These are phyloP conservation scores for Rosa hybrid DNA, from an alignment of 331 rosid genomes.

Conservation along the genomic window DNA sequence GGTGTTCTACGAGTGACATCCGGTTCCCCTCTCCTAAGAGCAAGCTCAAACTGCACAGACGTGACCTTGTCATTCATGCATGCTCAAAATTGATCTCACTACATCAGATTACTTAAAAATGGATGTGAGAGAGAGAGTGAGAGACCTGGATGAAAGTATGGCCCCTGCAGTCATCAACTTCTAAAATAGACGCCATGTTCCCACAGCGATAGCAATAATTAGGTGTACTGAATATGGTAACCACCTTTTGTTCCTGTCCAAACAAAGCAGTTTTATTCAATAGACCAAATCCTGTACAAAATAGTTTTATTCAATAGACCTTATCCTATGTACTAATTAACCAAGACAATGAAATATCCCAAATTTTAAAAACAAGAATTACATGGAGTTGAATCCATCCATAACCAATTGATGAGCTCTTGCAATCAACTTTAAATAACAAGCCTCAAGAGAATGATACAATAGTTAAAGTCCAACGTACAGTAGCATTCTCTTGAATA, in stretches of 20 bases:
- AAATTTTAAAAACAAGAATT: constrained; percentile 29
- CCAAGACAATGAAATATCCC: constrained; percentile 23
- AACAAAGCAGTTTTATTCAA: constrained; percentile 30
- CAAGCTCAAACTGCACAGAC: constrained; percentile 43
- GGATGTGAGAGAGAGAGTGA: background rate
- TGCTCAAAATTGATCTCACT: constrained; percentile 8
- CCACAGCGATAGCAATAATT: constrained; percentile 99
- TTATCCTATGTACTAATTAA: constrained; percentile 22
- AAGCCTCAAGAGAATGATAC: too few species aligned
- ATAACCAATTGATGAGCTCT: constrained; percentile 99
- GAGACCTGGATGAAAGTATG: constrained; percentile 97
- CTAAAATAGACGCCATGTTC: constrained; percentile 99
- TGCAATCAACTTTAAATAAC: constrained; percentile 81
- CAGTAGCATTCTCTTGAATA: too few species aligned
- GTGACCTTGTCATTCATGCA: background rate
- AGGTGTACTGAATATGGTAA: constrained; percentile 96
- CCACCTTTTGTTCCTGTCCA: constrained; percentile 99
- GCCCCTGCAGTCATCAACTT: constrained; percentile 93
- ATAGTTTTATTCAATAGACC: constrained; percentile 4
- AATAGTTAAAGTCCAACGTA: too few species aligned
- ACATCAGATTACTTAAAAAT: background rate
- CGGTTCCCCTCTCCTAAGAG: too few species aligned
- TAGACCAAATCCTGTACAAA: constrained; percentile 15
- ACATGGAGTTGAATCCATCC: constrained; percentile 99
- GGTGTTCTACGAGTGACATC: too few species aligned